Evolutionary conservation across 208 protist species (phyloP).

Genomic region (Leishmania aethiopica): DNA sequence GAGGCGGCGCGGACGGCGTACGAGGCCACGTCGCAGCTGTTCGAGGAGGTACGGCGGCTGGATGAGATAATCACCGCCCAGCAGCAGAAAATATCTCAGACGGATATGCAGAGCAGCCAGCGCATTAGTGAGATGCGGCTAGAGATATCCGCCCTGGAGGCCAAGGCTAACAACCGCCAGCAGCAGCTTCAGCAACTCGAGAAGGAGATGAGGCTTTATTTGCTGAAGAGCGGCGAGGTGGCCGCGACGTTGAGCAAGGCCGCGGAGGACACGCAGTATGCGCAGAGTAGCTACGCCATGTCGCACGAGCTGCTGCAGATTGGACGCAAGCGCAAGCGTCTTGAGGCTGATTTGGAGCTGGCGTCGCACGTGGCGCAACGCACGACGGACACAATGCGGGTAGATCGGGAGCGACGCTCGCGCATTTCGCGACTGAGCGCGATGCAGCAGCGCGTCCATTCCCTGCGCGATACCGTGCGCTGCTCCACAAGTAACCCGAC

Average conservation of each 20-base stretch:
- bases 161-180: conserved; percentile 44
- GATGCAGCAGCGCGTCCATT: conserved; percentile 70
- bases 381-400: conserved; percentile 53
- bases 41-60: conserved; percentile 60
- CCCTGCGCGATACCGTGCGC: conserved; percentile 50
- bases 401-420: conserved; percentile 66
- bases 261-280: conserved; percentile 52
- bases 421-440: conserved; percentile 61
- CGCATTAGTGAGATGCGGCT: conserved; percentile 74
- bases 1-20: conserved; percentile 53
- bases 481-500: background rate
- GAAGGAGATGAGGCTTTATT: conserved; percentile 61
- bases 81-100: conserved; percentile 57
- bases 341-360: conserved; percentile 68
- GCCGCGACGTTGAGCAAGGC: conserved; percentile 49
- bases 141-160: conserved; percentile 72
- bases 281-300: conserved; percentile 40
- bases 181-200: conserved; percentile 63
- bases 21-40: conserved; percentile 37
- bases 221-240: conserved; percentile 55
- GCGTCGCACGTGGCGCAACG: conserved; percentile 67
- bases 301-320: conserved; percentile 47
- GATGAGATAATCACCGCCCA: conserved; percentile 57
- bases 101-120: conserved; percentile 60
- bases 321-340: conserved; percentile 47